A percentile compares a stretch with the other conserved stretches of the same genome.
Evolutionary conservation across 2,329 filamentous ascomycete genomes (phyloP).

Genomic region (Clarireedia monteithiana): DNA sequence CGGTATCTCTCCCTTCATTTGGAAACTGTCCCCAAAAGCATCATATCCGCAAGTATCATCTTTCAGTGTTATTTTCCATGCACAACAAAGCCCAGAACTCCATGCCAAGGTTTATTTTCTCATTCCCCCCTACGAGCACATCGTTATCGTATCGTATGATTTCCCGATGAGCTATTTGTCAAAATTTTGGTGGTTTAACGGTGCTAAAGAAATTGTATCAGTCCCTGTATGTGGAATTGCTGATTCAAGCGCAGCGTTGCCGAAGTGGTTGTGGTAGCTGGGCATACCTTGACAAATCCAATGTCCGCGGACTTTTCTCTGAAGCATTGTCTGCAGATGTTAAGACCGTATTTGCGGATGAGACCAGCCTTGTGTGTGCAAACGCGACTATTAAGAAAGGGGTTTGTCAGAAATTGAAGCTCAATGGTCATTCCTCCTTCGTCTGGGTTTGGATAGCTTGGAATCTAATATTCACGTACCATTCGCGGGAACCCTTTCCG

Average conservation of each 20-base stretch:
- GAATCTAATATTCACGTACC: slow-evolving; percentile 54
- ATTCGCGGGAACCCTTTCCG: slow-evolving; percentile 91
- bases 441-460: not conserved
- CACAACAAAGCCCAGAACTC: slow-evolving; percentile 11
- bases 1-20: slow-evolving; percentile 6
- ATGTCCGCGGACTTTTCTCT: slow-evolving; percentile 66
- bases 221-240: slow-evolving; percentile 1
- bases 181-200: slow-evolving; percentile 19
- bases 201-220: slow-evolving; percentile 16
- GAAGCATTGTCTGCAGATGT: slow-evolving; percentile 78
- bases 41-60: slow-evolving; percentile 2
- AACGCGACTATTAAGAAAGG: slow-evolving; percentile 50
- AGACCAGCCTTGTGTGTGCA: slow-evolving; percentile 97
- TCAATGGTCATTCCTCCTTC: not conserved
- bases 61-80: slow-evolving; percentile 4
- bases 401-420: slow-evolving; percentile 11
- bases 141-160: slow-evolving; percentile 2
- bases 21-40: slow-evolving; percentile 5
- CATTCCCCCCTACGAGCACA: not conserved
- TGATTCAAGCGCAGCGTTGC: not conserved
- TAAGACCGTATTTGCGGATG: slow-evolving; percentile 99
- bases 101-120: slow-evolving; percentile 9
- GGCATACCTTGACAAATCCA: slow-evolving; percentile 61
- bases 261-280: not conserved
- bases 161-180: not conserved